Conservation (phyloP, 352 stramenopile species). For the Phytopythium boreale region DNA sequence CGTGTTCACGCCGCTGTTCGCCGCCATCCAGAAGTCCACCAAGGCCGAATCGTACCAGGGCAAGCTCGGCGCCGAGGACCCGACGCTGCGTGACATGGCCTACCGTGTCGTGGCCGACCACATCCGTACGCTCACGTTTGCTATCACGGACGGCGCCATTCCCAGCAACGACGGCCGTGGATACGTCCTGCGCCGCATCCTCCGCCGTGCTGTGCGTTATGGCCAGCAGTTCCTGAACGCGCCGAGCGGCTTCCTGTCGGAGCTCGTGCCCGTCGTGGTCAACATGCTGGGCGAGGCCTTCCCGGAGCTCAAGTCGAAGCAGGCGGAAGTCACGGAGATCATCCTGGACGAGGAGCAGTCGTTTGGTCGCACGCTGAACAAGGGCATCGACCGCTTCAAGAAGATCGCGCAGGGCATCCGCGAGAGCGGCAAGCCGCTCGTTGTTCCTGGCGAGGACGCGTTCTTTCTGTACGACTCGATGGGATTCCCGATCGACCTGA, state of each 20-base stretch:
- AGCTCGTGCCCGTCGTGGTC: conserved; percentile 94
- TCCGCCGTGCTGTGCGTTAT: conserved; percentile 83
- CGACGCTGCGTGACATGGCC: conserved; percentile 82
- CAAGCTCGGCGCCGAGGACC: conserved; percentile 47
- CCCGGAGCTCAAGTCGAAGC: conserved; percentile 74
- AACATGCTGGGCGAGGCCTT: conserved; percentile 51
- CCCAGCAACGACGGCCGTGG: conserved; percentile 95
- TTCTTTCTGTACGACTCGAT: conserved; percentile 78
- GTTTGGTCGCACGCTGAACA: conserved; percentile 66
- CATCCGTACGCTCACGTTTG: conserved; percentile 94
- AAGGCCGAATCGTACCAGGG: conserved; percentile 71
- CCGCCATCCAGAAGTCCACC: conserved; percentile 86
- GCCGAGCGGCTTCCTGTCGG: conserved; percentile 93
- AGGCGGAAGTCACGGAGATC: conserved; percentile 88
- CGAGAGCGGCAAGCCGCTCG: conserved; percentile 15
- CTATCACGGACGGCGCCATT: conserved; percentile 93
- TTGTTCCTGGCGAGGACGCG: conserved; percentile 49
- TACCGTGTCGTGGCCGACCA: conserved; percentile 97
- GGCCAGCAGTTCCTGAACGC: conserved; percentile 86
- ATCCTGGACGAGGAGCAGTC: conserved; percentile 67
- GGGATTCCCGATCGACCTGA: conserved; percentile 76
- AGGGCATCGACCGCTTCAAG: conserved; percentile 54
- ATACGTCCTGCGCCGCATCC: conserved; percentile 94
- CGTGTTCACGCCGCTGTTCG: conserved; percentile 92
- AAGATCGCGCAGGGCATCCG: conserved; percentile 54